These are phyloP conservation scores for Harrya chromipes DNA, from an alignment of 768 basidiomycete species.

Conservation along the genomic window DNA sequence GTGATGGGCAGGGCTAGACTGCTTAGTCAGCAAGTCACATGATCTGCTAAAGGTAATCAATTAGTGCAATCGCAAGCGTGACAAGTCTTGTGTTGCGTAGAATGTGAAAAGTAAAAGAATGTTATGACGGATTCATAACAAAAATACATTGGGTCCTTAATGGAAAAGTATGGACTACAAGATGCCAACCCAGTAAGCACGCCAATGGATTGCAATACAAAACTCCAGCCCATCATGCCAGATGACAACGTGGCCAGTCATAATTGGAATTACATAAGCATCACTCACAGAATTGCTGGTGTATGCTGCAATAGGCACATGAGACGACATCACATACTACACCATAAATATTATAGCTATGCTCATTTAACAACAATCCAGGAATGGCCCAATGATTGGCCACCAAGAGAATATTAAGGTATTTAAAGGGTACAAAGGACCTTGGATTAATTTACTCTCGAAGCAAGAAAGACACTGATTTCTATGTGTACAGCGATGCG, in stretches of 20 bases:
- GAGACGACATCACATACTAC: conserved; percentile 12
- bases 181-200: conserved; percentile 4
- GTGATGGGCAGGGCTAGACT: too few species aligned
- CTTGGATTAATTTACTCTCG: background rate
- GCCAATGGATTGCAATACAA: background rate
- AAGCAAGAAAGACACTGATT: background rate
- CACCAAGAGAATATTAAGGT: conserved; percentile 13
- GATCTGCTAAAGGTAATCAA: too few species aligned
- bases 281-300: conserved; percentile 18
- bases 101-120: too few species aligned
- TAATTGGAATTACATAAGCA: background rate
- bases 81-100: too few species aligned
- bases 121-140: too few species aligned
- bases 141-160: conserved; percentile 2
- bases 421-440: conserved; percentile 10
- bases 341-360: background rate
- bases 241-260: fast-evolving
- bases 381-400: conserved; percentile 7
- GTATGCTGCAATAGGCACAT: conserved; percentile 16
- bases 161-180: background rate
- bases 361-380: conserved; percentile 5
- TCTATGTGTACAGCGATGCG: conserved; percentile 23
- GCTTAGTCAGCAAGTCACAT: too few species aligned
- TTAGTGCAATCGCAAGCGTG: too few species aligned
- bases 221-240: background rate